Evolutionary conservation across 495 filamentous ascomycete species (phyloP).

Genomic region (Aspergillus asperescens): DNA sequence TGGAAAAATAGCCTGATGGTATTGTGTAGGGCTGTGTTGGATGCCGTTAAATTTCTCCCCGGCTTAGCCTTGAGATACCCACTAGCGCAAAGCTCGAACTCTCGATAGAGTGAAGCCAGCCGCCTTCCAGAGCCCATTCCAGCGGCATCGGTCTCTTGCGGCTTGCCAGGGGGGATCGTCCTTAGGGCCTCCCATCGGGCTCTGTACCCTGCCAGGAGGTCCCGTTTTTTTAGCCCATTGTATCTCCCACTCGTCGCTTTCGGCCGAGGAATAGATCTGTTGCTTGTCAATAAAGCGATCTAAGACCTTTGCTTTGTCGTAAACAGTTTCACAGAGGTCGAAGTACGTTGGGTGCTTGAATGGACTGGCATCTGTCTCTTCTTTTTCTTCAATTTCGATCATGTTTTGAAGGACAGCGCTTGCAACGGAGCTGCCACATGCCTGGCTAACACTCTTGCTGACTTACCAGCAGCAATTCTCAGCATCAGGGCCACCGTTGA

Average conservation of each 20-base stretch:
- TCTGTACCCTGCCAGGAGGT: not conserved
- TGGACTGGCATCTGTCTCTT: not conserved
- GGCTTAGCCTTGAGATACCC: not conserved
- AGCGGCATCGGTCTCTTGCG: not conserved
- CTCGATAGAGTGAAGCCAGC: not conserved
- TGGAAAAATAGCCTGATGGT: no score
- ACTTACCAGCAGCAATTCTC: slow-evolving; percentile 10
- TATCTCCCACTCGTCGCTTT: slow-evolving; percentile 24
- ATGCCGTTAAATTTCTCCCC: not conserved
- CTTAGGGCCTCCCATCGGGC: not conserved
- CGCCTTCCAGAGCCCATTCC: no score
- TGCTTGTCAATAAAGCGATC: slow-evolving; percentile 1
- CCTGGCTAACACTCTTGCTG: slow-evolving; percentile 7
- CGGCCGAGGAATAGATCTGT: slow-evolving; percentile 13
- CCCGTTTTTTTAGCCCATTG: not conserved
- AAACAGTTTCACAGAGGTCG: not conserved
- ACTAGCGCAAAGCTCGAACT: not conserved
- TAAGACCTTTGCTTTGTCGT: not conserved
- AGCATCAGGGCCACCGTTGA: not conserved
- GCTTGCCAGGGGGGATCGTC: not conserved
- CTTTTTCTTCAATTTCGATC: slow-evolving; percentile 6
- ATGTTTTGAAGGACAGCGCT: slow-evolving; percentile 7
- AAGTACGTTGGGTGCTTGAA: not conserved
- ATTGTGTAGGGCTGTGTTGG: not conserved
- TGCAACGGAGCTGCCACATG: slow-evolving; percentile 9